Evolutionary conservation across 345 rosid genomes (phyloP), one percentile per base, ranked within the genome.

Genomic region (Euphorbia pulcherrima): DNA sequence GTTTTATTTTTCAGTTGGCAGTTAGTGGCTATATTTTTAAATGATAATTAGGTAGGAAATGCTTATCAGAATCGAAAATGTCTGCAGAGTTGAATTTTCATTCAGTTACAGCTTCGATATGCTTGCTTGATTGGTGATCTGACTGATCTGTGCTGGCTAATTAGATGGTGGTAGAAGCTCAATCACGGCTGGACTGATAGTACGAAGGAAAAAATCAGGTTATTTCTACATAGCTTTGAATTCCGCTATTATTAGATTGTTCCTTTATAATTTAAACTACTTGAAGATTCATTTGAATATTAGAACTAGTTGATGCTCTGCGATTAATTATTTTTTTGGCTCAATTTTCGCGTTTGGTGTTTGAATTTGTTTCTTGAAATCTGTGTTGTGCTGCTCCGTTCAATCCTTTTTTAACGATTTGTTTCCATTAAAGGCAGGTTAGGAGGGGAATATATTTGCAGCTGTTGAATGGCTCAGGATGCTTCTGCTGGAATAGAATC

Each of bases 401-500:
- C 30, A 14, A 20, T 39, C 3, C 20, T 65, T 21, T 33, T 20
- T 39, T 55, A 6, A 24, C n/a, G 6, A 6, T 10, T 24, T 68
- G 3, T 17, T 4, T 39, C 10, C 70, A 44, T 27, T 69, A 33
- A 7, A 16, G 63, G 23, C 24, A 1, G 64, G 17, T 26, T 62
- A 44, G 65, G 57, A 39, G 11, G 48, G 18, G n/a, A 51, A 24
- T 40, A 24, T 47, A 13, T 9, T 24, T 18, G 39, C n/a, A 44
- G 40, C 59, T 67, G 5, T 57, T 26, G 56, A 57, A 90, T 93
- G 98, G 83, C 82, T 76, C 91, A 84, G 65, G 87, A 85, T 64
- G 77, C 73, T 78, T 56, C 78, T 48, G 64, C 80, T 60, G 81
- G 74, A 68, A 81, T 74, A 76, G 83, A 81, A 60, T 94, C 97